phyloP scores from a whole-genome alignment of 805 yeast genomes.

The Grigorovia transvaalensis region DNA sequence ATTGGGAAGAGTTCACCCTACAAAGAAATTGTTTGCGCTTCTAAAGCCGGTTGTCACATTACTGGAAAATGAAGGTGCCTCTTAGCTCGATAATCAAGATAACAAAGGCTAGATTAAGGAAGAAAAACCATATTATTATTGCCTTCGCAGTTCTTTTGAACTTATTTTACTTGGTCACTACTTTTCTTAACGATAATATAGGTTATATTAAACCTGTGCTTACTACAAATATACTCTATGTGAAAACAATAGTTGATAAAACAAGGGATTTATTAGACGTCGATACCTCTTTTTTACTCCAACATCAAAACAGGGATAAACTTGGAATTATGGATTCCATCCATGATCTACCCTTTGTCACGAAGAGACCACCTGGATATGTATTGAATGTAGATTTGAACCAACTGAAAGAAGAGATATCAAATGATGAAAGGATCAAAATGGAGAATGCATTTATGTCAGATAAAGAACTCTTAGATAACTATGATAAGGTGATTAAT shows the following conservation, averaged over 20 bases:
- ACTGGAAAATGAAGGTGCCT: too few species aligned
- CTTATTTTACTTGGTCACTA: not conserved
- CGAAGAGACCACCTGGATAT: conserved; percentile 1
- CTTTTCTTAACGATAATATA: not conserved
- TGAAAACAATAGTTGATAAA: not conserved
- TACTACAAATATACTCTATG: not conserved
- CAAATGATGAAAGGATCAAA: not conserved
- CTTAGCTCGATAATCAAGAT: too few species aligned
- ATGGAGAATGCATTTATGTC: not conserved
- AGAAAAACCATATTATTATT: not conserved
- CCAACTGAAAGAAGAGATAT: not conserved
- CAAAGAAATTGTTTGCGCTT: too few species aligned
- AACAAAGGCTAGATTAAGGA: not conserved
- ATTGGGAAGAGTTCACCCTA: too few species aligned
- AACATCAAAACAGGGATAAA: conserved; percentile 1
- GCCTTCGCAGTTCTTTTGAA: too few species aligned
- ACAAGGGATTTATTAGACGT: conserved; percentile 4
- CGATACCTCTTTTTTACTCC: conserved; percentile 4
- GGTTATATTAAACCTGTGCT: not conserved
- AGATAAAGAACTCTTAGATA: not conserved
- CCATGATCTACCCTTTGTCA: not conserved
- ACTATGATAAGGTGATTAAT: conserved; percentile 4
- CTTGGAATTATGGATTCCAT: conserved; percentile 3
- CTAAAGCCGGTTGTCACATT: too few species aligned
- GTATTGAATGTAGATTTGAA: conserved; percentile 1